Conservation (phyloP, 129 eudicot species). For the Solidago caesia region DNA sequence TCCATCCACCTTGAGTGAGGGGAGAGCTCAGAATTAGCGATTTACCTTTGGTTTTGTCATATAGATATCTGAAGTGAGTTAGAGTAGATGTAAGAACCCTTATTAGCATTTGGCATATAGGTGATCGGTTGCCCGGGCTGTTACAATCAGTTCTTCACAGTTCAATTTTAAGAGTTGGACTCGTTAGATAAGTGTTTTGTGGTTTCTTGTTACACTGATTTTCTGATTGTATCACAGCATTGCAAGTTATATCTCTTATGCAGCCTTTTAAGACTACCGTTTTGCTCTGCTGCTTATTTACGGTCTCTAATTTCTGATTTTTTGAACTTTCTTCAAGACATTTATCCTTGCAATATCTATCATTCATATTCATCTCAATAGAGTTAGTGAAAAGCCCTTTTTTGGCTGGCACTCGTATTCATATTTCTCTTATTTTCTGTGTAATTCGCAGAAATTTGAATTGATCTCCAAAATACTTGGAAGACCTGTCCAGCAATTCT, state of each 20-base stretch:
- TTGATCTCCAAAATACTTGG: constrained; percentile 11
- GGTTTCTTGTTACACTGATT: background rate
- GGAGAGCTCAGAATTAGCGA: background rate
- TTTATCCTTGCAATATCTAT: constrained; percentile 1
- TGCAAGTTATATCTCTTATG: constrained; percentile 7
- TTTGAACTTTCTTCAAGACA: background rate
- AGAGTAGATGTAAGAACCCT: background rate
- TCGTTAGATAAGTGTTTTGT: background rate
- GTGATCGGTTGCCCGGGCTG: background rate
- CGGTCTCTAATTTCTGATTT: background rate
- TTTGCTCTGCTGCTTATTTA: background rate
- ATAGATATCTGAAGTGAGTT: background rate
- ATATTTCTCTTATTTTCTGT: constrained; percentile 8
- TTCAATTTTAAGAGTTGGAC: background rate
- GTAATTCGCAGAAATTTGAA: constrained; percentile 22
- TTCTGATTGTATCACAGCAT: constrained; percentile 8
- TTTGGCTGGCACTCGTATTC: background rate
- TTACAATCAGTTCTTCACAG: background rate
- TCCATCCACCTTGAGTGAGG: no score
- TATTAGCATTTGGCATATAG: no score
- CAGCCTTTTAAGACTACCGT: background rate
- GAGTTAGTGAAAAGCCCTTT: background rate
- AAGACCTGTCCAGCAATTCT: constrained; percentile 23
- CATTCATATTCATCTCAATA: constrained; percentile 6
- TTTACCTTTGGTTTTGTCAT: background rate